Conservation (phyloP, 140 eudicot species). For the Anethum foeniculum region DNA sequence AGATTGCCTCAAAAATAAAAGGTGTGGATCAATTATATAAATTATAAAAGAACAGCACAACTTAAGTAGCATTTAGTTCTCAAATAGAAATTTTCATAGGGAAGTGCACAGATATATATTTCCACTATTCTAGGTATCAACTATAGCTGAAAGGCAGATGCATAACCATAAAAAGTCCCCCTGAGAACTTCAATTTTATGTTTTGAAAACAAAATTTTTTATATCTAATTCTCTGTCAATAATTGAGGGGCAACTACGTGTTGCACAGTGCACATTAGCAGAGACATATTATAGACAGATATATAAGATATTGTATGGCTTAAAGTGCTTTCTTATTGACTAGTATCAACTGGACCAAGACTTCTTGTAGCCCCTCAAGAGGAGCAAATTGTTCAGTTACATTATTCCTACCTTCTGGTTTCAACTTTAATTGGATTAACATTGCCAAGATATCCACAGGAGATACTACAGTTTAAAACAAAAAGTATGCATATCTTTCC, state of each 20-base stretch:
- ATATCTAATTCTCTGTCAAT: not conserved
- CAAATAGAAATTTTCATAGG: not conserved
- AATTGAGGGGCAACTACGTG: not conserved
- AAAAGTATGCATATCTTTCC: not conserved
- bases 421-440: not conserved
- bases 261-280: not conserved
- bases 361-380: not conserved
- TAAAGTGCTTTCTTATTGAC: not conserved
- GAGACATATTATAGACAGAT: not conserved
- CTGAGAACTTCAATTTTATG: not conserved
- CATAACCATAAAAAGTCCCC: not conserved
- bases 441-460: not conserved
- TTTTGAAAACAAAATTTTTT: not conserved
- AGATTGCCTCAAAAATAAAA: conserved; percentile 8
- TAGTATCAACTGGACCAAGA: conserved; percentile 4
- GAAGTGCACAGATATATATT: not conserved
- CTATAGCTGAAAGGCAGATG: not conserved
- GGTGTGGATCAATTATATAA: not conserved
- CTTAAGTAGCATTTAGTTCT: not conserved
- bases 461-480: not conserved
- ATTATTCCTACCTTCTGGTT: not conserved
- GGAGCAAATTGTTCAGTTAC: not conserved
- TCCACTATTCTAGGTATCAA: not conserved
- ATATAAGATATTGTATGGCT: not conserved
- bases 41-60: not conserved